A percentile compares a stretch with the other conserved stretches of the same genome.
Conservation (phyloP, 805 yeast genomes). For the Soucietia sequanensis region DNA sequence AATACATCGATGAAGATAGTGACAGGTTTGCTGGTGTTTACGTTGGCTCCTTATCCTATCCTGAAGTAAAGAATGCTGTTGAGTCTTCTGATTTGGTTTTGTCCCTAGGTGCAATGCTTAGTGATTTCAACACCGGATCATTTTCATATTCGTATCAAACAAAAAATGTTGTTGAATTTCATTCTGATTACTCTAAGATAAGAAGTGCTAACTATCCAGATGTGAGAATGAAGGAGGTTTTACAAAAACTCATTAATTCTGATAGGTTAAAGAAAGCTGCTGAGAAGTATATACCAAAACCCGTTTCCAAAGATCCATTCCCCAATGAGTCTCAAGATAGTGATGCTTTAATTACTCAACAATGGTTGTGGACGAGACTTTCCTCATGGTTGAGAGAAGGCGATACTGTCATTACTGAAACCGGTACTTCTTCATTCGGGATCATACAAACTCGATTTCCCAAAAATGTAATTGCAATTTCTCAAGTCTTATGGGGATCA, state of each 20-base stretch:
- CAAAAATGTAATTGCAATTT: conserved; percentile 27
- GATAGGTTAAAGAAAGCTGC: conserved; percentile 7
- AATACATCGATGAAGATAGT: conserved; percentile 16
- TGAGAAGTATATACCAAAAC: conserved; percentile 10
- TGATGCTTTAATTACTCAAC: conserved; percentile 19
- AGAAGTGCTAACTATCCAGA: conserved; percentile 14
- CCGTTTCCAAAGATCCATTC: conserved; percentile 13
- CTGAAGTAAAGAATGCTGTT: conserved; percentile 17
- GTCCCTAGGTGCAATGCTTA: conserved; percentile 21
- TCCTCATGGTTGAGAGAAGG: conserved; percentile 28
- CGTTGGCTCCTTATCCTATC: conserved; percentile 22
- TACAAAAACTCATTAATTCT: conserved; percentile 9
- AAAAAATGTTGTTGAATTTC: conserved; percentile 21
- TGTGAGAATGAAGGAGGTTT: conserved; percentile 18
- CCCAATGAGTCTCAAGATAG: conserved; percentile 6
- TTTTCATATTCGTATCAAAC: conserved; percentile 19
- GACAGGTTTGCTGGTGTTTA: conserved; percentile 20
- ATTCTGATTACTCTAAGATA: conserved; percentile 19
- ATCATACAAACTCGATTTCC: conserved; percentile 32
- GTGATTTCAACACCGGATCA: conserved; percentile 23
- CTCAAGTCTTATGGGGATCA: conserved; percentile 37
- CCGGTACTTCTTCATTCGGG: conserved; percentile 38
- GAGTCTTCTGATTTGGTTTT: conserved; percentile 20
- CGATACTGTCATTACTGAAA: conserved; percentile 32
- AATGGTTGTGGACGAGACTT: conserved; percentile 30